These are phyloP conservation scores for Lodderomyces orthopsilosis DNA, from an alignment of 1,139 yeast species.

Conservation along the genomic window DNA sequence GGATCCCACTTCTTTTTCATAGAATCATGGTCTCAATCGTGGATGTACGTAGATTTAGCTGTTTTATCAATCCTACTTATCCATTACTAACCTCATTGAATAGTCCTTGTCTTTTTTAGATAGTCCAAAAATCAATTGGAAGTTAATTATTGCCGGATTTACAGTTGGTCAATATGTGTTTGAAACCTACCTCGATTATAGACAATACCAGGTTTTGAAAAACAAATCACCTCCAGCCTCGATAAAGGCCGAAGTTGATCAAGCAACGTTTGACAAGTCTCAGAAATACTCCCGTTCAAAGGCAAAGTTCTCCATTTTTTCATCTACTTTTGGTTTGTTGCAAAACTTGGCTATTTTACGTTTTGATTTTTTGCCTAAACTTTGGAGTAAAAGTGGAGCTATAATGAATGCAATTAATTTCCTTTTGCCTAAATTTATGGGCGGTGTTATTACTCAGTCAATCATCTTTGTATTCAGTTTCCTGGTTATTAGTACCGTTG, in stretches of 20 bases:
- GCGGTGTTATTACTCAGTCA: slow-evolving; percentile 66
- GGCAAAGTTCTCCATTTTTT: slow-evolving; percentile 62
- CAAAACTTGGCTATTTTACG: slow-evolving; percentile 60
- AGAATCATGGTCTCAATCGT: slow-evolving; percentile 1
- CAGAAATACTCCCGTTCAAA: slow-evolving; percentile 84
- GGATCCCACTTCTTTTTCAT: no score
- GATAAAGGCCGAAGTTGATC: slow-evolving; percentile 61
- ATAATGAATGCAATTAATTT: slow-evolving; percentile 30
- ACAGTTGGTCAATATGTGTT: slow-evolving; percentile 73
- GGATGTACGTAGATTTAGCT: slow-evolving; percentile 1
- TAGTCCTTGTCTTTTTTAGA: slow-evolving; percentile 34
- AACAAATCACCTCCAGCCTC: slow-evolving; percentile 58
- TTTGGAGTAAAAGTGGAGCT: slow-evolving; percentile 59
- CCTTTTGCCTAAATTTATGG: slow-evolving; percentile 42
- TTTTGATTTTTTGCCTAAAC: slow-evolving; percentile 61
- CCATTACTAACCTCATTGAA: slow-evolving; percentile 14
- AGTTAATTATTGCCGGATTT: slow-evolving; percentile 67
- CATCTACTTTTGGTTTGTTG: slow-evolving; percentile 49
- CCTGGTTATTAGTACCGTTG: slow-evolving; percentile 46
- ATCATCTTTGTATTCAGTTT: slow-evolving; percentile 53
- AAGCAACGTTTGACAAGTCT: slow-evolving; percentile 73
- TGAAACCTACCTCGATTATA: slow-evolving; percentile 67
- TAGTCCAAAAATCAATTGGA: slow-evolving; percentile 71
- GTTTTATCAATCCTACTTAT: slow-evolving; percentile 18
- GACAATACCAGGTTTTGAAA: slow-evolving; percentile 72